A percentile compares a stretch with the other conserved stretches of the same genome.
Evolutionary conservation across 768 basidiomycete genomes (phyloP).

Genomic region (Ephemerocybe angulata): DNA sequence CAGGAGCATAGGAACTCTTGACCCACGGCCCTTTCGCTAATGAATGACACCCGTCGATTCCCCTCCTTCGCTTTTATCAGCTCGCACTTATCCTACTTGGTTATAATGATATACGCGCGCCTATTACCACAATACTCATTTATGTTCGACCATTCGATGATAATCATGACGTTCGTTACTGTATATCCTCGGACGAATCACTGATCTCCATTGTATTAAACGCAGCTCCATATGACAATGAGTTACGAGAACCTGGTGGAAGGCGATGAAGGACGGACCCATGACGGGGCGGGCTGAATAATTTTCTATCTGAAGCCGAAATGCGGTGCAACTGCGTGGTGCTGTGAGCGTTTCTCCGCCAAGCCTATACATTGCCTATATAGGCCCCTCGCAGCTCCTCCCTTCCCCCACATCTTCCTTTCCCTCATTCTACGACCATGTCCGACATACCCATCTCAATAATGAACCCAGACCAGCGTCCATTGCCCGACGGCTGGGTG

Average conservation of each 20-base stretch:
- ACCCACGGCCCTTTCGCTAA: not conserved
- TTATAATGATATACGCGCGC: constrained; percentile 7
- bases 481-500: constrained; percentile 66
- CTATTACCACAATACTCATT: constrained; percentile 1
- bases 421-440: constrained; percentile 21
- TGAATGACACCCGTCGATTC: not conserved
- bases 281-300: not conserved
- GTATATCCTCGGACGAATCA: not conserved
- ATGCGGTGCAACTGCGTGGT: constrained; percentile 3
- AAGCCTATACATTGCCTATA: constrained; percentile 3
- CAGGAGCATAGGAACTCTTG: not conserved
- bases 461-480: constrained; percentile 53
- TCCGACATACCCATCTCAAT: constrained; percentile 40
- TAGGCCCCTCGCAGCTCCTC: constrained; percentile 3
- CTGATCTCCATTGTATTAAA: not conserved
- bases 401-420: constrained; percentile 10
- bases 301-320: not conserved
- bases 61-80: not conserved
- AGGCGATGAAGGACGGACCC: not conserved
- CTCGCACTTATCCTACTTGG: constrained; percentile 4
- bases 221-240: not conserved
- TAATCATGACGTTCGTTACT: not conserved
- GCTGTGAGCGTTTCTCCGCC: not conserved
- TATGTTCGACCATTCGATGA: not conserved
- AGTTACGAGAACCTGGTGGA: not conserved